Conservation (phyloP, 2,329 filamentous ascomycete genomes). For the Thielaviopsis ethacetica region DNA sequence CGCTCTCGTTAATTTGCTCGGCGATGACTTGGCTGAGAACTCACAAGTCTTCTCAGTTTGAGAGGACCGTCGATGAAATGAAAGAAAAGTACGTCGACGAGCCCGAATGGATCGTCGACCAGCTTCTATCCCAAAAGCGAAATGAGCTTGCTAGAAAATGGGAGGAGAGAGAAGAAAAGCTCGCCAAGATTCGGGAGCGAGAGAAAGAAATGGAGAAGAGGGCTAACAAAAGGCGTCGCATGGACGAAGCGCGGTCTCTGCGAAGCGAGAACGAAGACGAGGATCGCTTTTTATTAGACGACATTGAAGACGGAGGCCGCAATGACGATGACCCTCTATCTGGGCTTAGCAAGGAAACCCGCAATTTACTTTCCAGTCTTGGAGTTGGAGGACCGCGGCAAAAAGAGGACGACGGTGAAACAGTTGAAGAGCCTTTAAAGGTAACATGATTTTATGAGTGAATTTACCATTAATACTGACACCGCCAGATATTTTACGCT, state of each 20-base stretch:
- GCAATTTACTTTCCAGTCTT: constrained; percentile 53
- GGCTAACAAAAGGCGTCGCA: constrained; percentile 29
- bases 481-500: constrained; percentile 60
- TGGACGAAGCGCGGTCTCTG: constrained; percentile 20
- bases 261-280: constrained; percentile 33
- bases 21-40: constrained; percentile 82
- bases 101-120: constrained; percentile 71
- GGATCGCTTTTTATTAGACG: constrained; percentile 57
- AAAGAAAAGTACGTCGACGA: constrained; percentile 42
- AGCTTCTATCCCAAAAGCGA: constrained; percentile 52
- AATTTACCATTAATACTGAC: constrained; percentile 18
- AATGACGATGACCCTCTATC: constrained; percentile 25
- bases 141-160: constrained; percentile 49
- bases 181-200: constrained; percentile 48
- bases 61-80: constrained; percentile 30
- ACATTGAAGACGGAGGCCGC: constrained; percentile 36
- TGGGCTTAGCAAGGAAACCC: constrained; percentile 57
- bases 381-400: constrained; percentile 26
- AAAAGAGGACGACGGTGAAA: constrained; percentile 25
- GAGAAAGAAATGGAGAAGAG: constrained; percentile 39
- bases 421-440: constrained; percentile 52
- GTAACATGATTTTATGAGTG: constrained; percentile 19
- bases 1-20: constrained; percentile 76
- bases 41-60: constrained; percentile 49
- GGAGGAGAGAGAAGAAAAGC: constrained; percentile 56